A percentile compares a stretch with the other conserved stretches of the same genome.
Evolutionary conservation across 176 grass and related monocot species (phyloP).

Genomic region (Eragrostis nindensis): DNA sequence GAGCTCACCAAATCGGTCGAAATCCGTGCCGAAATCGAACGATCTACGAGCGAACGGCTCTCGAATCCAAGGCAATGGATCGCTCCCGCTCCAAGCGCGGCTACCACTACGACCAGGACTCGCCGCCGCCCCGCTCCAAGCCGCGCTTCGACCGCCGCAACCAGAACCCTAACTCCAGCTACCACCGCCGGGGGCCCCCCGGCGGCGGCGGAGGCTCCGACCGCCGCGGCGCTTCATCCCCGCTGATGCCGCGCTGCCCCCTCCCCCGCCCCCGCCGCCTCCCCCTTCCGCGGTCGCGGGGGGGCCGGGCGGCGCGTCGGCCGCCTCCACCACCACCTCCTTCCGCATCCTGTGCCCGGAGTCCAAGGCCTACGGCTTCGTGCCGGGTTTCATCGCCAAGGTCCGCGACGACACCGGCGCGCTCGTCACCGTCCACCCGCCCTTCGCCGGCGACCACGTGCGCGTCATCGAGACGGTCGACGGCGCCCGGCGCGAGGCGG

Average conservation of each 20-base stretch:
- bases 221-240: conserved; percentile 51
- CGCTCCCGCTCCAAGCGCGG: conserved; percentile 86
- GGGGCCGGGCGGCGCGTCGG: conserved; percentile 10
- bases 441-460: conserved; percentile 65
- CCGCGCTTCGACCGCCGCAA: conserved; percentile 73
- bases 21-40: conserved; percentile 37
- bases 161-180: conserved; percentile 49
- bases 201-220: conserved; percentile 44
- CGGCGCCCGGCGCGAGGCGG: conserved; percentile 54
- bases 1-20: conserved; percentile 3
- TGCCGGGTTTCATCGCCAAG: conserved; percentile 48
- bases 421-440: conserved; percentile 71
- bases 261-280: conserved; percentile 44
- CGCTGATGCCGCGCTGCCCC: conserved; percentile 45
- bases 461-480: conserved; percentile 82
- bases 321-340: conserved; percentile 66
- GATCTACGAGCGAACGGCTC: background rate
- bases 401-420: conserved; percentile 76
- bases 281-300: background rate
- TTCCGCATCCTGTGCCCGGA: conserved; percentile 95
- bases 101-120: conserved; percentile 77
- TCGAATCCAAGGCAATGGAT: conserved; percentile 53
- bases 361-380: conserved; percentile 69
- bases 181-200: conserved; percentile 47
- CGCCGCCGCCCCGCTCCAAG: conserved; percentile 79